Conservation (phyloP, 306 rosid genomes). For the Chamaecrista fasciculata region DNA sequence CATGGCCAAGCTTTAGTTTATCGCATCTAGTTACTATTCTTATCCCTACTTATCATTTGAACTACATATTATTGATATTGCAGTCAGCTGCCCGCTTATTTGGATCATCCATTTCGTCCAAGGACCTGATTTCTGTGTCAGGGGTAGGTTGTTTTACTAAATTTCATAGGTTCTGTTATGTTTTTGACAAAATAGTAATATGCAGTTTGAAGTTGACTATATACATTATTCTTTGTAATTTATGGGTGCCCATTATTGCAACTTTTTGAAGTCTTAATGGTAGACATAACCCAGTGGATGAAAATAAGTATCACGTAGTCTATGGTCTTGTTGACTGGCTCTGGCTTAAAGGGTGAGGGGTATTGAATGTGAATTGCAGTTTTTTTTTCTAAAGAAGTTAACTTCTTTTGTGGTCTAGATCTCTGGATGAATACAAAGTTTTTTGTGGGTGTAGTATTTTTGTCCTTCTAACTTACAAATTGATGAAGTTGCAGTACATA, state of each 20-base stretch:
- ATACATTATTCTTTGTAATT: not conserved
- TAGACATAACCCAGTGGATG: slow-evolving; percentile 5
- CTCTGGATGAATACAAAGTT: not conserved
- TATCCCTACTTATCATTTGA: slow-evolving; percentile 6
- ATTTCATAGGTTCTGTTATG: not conserved
- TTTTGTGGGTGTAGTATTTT: not conserved
- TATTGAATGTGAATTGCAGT: slow-evolving; percentile 3
- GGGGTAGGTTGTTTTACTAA: slow-evolving; percentile 48
- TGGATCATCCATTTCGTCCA: slow-evolving; percentile 75
- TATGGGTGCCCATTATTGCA: slow-evolving; percentile 13
- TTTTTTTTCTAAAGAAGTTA: not conserved
- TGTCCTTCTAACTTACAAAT: not conserved
- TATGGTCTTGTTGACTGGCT: not conserved
- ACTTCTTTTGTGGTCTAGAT: slow-evolving; percentile 1
- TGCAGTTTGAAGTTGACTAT: slow-evolving; percentile 10
- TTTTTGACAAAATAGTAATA: not conserved
- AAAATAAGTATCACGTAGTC: not conserved
- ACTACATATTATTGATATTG: slow-evolving; percentile 24
- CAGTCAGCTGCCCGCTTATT: slow-evolving; percentile 93
- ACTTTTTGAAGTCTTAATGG: not conserved
- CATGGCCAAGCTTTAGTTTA: slow-evolving; percentile 3
- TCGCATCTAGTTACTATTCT: too few species aligned
- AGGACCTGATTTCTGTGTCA: slow-evolving; percentile 62
- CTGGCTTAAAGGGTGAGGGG: not conserved
- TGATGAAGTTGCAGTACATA: not conserved